Conservation (phyloP, 2,329 filamentous ascomycete genomes). For the Verticillium longisporum region DNA sequence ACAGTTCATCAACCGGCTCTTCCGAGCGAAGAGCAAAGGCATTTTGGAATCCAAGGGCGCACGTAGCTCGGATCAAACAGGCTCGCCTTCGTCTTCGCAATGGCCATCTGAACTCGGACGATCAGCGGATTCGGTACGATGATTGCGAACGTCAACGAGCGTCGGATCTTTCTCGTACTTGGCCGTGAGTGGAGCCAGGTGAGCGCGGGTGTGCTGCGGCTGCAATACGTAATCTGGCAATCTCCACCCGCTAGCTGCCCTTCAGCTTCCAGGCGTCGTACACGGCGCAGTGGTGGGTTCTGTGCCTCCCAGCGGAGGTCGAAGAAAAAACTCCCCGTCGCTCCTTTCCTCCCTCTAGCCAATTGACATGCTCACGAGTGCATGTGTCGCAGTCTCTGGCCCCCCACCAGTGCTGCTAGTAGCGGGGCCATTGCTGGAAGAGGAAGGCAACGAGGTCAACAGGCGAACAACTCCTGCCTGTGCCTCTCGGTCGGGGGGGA, state of each 20-base stretch:
- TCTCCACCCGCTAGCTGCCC: neutral
- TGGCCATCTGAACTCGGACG: neutral
- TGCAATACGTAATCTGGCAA: neutral
- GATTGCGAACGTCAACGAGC: neutral
- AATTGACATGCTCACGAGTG: neutral
- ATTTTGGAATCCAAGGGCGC: neutral
- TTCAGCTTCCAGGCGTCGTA: neutral
- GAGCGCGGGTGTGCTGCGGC: no score
- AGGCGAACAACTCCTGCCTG: neutral
- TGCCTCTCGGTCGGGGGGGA: no score
- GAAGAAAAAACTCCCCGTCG: neutral
- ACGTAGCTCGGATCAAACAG: neutral
- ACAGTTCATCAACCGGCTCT: neutral
- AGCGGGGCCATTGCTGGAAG: neutral
- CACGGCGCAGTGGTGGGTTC: neutral
- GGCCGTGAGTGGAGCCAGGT: neutral
- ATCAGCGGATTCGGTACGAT: neutral
- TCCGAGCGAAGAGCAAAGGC: neutral
- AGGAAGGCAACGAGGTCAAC: neutral
- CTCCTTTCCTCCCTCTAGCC: neutral
- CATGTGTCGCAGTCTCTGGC: neutral
- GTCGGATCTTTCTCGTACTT: neutral
- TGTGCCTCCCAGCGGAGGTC: neutral
- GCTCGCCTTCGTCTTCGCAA: neutral
- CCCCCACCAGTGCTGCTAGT: neutral